Conservation (phyloP, 208 protist species). For the Naegleria gruberi region DNA sequence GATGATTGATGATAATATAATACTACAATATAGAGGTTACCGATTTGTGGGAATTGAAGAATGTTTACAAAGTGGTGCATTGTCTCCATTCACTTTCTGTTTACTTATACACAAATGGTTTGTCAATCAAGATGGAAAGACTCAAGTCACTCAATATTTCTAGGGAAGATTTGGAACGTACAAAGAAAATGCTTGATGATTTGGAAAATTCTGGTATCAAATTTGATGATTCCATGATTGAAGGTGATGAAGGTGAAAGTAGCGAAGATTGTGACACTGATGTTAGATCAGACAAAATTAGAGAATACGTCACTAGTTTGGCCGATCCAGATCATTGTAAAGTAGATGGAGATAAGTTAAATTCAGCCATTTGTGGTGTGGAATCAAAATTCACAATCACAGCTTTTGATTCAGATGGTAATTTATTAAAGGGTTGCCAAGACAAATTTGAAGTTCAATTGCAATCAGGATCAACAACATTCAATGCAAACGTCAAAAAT, state of each 20-base stretch:
- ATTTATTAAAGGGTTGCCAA: background rate
- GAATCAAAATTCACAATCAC: background rate
- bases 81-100: background rate
- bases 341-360: background rate
- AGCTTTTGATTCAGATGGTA: background rate
- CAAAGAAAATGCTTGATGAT: background rate
- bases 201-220: background rate
- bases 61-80: background rate
- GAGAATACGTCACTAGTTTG: background rate
- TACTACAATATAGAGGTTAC: background rate
- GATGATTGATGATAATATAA: too few species aligned
- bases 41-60: slow-evolving; percentile 14
- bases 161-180: background rate
- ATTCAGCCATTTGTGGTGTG: background rate
- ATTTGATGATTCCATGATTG: background rate
- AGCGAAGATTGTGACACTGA: background rate
- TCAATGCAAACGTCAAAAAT: background rate
- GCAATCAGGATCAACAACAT: too few species aligned
- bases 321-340: background rate
- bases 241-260: background rate
- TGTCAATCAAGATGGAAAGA: background rate
- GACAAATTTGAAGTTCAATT: background rate
- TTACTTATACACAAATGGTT: background rate
- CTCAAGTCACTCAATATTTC: background rate
- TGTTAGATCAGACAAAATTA: background rate